Conservation (phyloP, 768 basidiomycete species). For the Calocybe cyanea region DNA sequence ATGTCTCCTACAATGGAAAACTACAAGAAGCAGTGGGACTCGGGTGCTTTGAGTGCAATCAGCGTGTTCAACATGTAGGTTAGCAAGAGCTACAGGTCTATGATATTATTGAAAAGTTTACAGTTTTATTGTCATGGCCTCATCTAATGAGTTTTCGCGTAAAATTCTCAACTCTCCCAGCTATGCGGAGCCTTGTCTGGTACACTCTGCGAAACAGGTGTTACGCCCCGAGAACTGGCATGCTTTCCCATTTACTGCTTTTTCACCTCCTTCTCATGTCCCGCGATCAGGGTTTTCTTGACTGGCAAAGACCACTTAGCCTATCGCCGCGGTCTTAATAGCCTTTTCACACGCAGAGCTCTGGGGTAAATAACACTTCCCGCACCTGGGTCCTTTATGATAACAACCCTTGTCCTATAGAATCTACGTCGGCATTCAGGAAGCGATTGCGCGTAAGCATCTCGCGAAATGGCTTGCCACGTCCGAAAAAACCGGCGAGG, state of each 20-base stretch:
- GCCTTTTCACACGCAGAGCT: slow-evolving; percentile 91
- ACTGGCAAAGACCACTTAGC: slow-evolving; percentile 92
- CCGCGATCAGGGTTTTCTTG: slow-evolving; percentile 81
- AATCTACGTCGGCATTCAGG: slow-evolving; percentile 83
- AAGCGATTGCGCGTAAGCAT: slow-evolving; percentile 74
- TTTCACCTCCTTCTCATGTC: neutral
- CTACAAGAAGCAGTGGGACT: slow-evolving; percentile 91
- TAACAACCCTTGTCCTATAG: slow-evolving; percentile 30
- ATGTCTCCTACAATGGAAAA: slow-evolving; percentile 87
- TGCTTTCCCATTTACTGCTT: slow-evolving; percentile 9
- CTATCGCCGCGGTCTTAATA: slow-evolving; percentile 87
- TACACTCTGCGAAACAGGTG: slow-evolving; percentile 85
- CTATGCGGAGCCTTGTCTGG: slow-evolving; percentile 92
- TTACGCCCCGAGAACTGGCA: slow-evolving; percentile 87
- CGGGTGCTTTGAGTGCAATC: slow-evolving; percentile 81
- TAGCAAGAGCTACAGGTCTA: neutral
- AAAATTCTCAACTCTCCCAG: slow-evolving; percentile 95
- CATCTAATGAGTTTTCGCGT: slow-evolving; percentile 87
- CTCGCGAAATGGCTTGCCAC: slow-evolving; percentile 68
- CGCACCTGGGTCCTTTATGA: slow-evolving; percentile 6
- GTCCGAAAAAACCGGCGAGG: slow-evolving; percentile 42
- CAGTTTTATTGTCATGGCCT: slow-evolving; percentile 98
- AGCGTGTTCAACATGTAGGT: slow-evolving; percentile 98
- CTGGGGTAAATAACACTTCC: slow-evolving; percentile 58
- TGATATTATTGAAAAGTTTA: neutral